Base-by-base conservation (phyloP, 176 grass and related monocot genomes). In the Oryza glaberrima region DNA sequence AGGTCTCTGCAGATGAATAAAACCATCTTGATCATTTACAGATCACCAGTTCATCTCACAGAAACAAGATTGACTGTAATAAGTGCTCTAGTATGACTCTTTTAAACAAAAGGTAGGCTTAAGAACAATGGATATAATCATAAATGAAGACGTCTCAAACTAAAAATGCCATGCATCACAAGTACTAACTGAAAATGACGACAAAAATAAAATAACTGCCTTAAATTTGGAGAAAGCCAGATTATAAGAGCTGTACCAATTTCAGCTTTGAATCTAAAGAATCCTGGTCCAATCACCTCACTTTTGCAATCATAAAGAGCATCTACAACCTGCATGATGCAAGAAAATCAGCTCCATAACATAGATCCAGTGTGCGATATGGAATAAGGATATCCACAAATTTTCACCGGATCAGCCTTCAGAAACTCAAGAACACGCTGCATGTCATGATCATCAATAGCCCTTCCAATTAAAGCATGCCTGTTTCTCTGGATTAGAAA, bases 261-360 rank as follows among this genome's bases (percentile, higher is more conserved):
- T 90, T 99, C 97, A 56, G 94, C 93, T 91, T 99, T 99, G 90
- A 99, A 99, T 86, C 97, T 99, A 83, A 99, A 99, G 77, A 99
- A 99, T 43, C 97, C 97, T 72, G 97, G 97, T 65, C 94, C 97
- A 84, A 99, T 99, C 61, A 99, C 97, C 90, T 99, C 97, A 58
- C 97, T 99, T 88, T 99, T 99, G 86, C 97, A 94, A 91, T 99
- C 97, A 90, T 96, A 99, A 22, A 94, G 70, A 77, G 93, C 84
- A 86, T 96, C 97, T 89, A 99, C 97, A 92, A 99, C 97, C 94
- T 99, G 71, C 69, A 83, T 60, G 63, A 66, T 79, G 48, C 49
- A 75, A 75, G 11, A 28, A 82, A 79, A 85, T 87, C 74, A 87
- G 72, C 46, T 78, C 43, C 77, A 75, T 11, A 52, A 70, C 22